These are phyloP conservation scores for Aspergillus versicolor DNA, from an alignment of 2,329 filamentous ascomycete species.

Conservation along the genomic window DNA sequence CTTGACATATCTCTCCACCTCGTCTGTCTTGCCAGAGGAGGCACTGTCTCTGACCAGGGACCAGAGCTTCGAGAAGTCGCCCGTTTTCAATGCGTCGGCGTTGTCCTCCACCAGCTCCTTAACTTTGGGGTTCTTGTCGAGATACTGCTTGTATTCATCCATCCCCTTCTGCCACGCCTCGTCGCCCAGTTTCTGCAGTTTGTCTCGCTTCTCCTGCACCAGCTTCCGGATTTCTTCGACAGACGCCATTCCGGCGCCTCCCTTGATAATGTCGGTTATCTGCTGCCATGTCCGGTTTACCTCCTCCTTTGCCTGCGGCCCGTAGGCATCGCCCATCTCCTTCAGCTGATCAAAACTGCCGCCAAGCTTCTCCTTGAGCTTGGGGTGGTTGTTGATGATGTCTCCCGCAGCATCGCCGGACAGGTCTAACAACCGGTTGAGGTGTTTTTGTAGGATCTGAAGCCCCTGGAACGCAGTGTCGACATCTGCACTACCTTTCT, in stretches of 20 bases:
- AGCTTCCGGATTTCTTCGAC: constrained; percentile 58
- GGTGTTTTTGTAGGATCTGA: constrained; percentile 62
- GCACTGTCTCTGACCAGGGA: constrained; percentile 61
- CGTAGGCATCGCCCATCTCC: constrained; percentile 66
- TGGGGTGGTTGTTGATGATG: constrained; percentile 70
- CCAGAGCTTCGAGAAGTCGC: constrained; percentile 64
- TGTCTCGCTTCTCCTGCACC: constrained; percentile 67
- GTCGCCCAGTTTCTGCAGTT: constrained; percentile 67
- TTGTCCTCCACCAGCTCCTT: constrained; percentile 74
- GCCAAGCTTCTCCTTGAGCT: constrained; percentile 70
- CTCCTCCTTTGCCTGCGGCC: constrained; percentile 74
- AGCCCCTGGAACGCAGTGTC: constrained; percentile 62
- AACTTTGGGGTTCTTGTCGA: constrained; percentile 74
- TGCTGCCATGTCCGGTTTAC: constrained; percentile 70
- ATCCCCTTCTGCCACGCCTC: constrained; percentile 71
- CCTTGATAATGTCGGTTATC: constrained; percentile 62
- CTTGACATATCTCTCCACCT: constrained; percentile 62
- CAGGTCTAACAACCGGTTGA: constrained; percentile 60
- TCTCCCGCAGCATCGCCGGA: constrained; percentile 63
- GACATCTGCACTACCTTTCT: constrained; percentile 59
- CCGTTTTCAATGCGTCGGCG: constrained; percentile 64
- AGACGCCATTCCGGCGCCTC: constrained; percentile 57
- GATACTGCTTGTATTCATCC: constrained; percentile 68
- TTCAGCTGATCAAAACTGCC: constrained; percentile 68
- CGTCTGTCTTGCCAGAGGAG: constrained; percentile 59